Evolutionary conservation across 2,329 filamentous ascomycete species (phyloP).

Genomic region (Fusarium foetens): DNA sequence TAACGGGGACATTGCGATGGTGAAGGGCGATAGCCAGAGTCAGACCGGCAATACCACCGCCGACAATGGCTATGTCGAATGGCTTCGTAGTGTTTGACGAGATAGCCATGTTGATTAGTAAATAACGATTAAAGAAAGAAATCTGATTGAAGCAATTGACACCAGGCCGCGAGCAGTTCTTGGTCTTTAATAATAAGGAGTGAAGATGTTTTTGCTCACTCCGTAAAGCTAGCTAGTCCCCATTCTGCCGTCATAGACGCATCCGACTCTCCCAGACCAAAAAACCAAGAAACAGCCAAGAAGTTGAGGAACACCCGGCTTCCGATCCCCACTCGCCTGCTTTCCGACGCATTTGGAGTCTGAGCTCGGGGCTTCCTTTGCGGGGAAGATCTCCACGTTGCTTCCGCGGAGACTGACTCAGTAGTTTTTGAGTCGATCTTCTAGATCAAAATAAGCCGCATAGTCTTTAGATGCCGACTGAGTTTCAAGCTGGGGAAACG

Average conservation of each 20-base stretch:
- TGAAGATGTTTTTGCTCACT: neutral
- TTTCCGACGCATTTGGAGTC: neutral
- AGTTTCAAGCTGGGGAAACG: neutral
- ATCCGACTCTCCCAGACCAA: neutral
- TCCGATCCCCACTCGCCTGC: conserved; percentile 5
- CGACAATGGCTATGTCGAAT: conserved; percentile 58
- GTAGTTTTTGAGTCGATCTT: neutral
- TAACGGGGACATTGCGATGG: conserved; percentile 54
- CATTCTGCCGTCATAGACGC: conserved; percentile 11
- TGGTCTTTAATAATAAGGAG: neutral
- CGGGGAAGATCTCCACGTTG: conserved; percentile 11
- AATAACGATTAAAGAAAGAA: neutral
- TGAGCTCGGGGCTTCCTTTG: neutral
- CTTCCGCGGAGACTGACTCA: conserved; percentile 3
- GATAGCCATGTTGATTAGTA: neutral
- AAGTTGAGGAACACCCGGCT: conserved; percentile 4
- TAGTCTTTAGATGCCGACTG: neutral
- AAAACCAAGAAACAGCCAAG: neutral
- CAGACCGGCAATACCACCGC: conserved; percentile 62
- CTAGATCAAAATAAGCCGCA: neutral
- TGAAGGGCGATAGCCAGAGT: conserved; percentile 59
- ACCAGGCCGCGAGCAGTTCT: neutral
- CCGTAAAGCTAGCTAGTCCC: neutral
- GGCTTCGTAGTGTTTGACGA: conserved; percentile 18
- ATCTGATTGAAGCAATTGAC: neutral